A percentile compares a stretch with the other conserved stretches of the same genome.
Evolutionary conservation across 768 basidiomycete species (phyloP).

Genomic region (Boletales sp.): DNA sequence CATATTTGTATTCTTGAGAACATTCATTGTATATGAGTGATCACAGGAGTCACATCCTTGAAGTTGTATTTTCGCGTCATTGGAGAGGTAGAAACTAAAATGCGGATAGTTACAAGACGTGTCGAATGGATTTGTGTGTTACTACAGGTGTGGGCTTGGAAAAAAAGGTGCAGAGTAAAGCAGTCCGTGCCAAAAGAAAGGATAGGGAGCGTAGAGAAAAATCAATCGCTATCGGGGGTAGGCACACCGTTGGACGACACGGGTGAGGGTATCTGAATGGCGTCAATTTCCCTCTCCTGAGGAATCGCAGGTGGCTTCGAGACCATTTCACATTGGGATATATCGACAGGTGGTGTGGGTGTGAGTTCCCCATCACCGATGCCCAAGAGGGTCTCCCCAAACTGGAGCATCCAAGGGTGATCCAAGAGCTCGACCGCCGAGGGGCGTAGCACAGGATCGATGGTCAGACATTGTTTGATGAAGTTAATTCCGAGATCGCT

Average conservation of each 20-base stretch:
- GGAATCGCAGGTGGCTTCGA: conserved; percentile 51
- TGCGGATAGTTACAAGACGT: conserved; percentile 8
- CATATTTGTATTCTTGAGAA: not conserved
- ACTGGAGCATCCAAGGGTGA: conserved; percentile 87
- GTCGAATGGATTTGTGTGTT: not conserved
- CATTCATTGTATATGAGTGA: not conserved
- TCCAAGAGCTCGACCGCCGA: conserved; percentile 80
- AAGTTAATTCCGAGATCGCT: conserved; percentile 89
- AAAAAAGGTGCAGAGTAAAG: conserved; percentile 1
- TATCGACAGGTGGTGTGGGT: conserved; percentile 42
- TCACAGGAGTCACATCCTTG: not conserved
- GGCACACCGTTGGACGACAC: conserved; percentile 37
- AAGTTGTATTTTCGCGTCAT: not conserved
- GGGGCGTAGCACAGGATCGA: conserved; percentile 82
- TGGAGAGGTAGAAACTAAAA: not conserved
- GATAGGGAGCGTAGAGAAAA: not conserved
- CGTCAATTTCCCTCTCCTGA: conserved; percentile 59
- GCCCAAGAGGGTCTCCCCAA: conserved; percentile 64
- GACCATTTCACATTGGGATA: conserved; percentile 46
- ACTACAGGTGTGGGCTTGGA: conserved; percentile 14
- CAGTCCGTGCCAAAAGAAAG: not conserved
- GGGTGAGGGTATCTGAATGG: conserved; percentile 51
- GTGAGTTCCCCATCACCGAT: conserved; percentile 65
- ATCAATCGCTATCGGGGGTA: conserved; percentile 28
- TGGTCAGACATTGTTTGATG: conserved; percentile 86